Percentiles rank a stretch among this genome's conserved stretches.
phyloP scores from a whole-genome alignment of 176 grass and related monocot species.

The Oryza nivara region DNA sequence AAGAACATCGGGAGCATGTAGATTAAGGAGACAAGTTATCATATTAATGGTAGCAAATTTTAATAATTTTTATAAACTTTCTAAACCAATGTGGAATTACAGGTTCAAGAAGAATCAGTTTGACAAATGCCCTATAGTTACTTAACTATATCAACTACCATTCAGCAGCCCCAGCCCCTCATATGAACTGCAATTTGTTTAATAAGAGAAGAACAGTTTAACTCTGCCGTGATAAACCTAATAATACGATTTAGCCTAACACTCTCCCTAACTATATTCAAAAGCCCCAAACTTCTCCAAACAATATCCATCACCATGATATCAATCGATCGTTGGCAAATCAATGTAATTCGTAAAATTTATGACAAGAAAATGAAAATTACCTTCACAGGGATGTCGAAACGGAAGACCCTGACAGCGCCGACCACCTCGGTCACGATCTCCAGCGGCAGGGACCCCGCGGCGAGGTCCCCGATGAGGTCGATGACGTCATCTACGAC shows the following conservation, averaged over 20 bases:
- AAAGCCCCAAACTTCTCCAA: background rate
- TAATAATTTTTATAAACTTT: background rate
- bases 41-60: background rate
- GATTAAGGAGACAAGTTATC: background rate
- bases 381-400: constrained; percentile 59
- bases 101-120: background rate
- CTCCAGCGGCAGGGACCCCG: constrained; percentile 53
- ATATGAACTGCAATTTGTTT: background rate
- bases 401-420: constrained; percentile 26
- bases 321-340: background rate
- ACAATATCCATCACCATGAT: background rate
- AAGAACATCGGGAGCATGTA: background rate
- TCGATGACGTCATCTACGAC: constrained; percentile 50
- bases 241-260: background rate
- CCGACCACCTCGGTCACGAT: constrained; percentile 54
- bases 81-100: background rate
- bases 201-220: background rate
- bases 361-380: background rate
- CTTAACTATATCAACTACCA: background rate
- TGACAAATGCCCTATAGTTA: background rate
- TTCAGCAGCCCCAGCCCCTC: background rate
- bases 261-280: background rate
- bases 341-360: background rate
- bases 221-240: background rate
- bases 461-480: constrained; percentile 48